Base-by-base conservation (phyloP, 192 early-diverging fungal species). In the Backusella psychrophila region DNA sequence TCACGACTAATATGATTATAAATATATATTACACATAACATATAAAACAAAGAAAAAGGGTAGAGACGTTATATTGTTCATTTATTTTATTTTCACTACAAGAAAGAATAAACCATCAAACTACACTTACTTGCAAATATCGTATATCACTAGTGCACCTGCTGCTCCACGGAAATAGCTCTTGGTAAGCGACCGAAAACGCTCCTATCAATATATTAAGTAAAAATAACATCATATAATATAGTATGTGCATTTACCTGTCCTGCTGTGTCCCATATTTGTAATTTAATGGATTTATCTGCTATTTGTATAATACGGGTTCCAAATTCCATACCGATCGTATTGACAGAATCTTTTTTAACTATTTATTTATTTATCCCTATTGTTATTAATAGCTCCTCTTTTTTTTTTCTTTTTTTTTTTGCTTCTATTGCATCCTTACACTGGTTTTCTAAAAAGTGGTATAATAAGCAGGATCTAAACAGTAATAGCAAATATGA, bases 151-250 rank as follows among this genome's bases (percentile, higher is more conserved):
- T 12, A 93, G 82, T 23, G 91, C 93, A 44, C 93, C 93, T 12
- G 91, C 90, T 39, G 93, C 92, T 42, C 93, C 93, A 78, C 93
- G 88, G 74, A 94, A 94, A 73, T 94, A 94, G 81, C 91, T 92
- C 65, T 88, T 85, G 4, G 93, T 94, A 21, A 94, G 90, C 72
- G 88, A 93, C 85, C 87, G 82, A 71, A 88, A 88, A n/a, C 84
- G 84, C 75, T 88, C 84, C 78, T 82, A 66, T 26, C 52, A 34
- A 42, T 69, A 14, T 38, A 72, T 67, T 6, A 68, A 38, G 19
- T 36, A 38, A 67, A 34, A 46, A 35, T 31, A 31, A 29, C 15
- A 63, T 2, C 11, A 35, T 42, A 71, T 3, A 21, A 17, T 53
- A 39, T 17, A 23, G 1, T 21, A 19, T 49, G 15, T 49, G 17